Conservation (phyloP, 2,329 filamentous ascomycete genomes). For the Aspergillus calidoustus region DNA sequence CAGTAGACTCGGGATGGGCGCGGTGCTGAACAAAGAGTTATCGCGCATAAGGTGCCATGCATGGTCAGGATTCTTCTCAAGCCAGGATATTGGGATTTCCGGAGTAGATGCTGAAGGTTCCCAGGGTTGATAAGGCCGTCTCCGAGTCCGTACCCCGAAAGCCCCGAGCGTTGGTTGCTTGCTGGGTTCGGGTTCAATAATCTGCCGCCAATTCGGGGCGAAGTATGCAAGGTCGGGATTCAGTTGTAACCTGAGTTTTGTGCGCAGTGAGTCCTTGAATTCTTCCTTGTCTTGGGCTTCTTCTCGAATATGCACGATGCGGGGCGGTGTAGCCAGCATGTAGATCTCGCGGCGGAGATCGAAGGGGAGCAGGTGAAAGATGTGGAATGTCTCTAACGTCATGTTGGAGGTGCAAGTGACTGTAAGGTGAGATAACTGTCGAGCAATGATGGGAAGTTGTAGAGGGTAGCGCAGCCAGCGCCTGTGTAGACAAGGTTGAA, state of each 20-base stretch:
- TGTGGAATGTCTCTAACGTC: not conserved
- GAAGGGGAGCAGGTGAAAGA: slow-evolving; percentile 1
- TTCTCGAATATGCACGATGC: slow-evolving; percentile 5
- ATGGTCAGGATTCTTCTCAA: not conserved
- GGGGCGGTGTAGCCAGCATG: slow-evolving; percentile 7
- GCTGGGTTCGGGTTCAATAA: not conserved
- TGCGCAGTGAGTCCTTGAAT: not conserved
- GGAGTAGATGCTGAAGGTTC: slow-evolving; percentile 1
- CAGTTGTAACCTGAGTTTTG: not conserved
- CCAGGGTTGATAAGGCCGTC: not conserved
- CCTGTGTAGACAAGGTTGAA: not conserved
- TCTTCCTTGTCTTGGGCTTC: not conserved
- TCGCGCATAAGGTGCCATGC: slow-evolving; percentile 6
- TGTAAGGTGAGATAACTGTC: not conserved
- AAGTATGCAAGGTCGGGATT: slow-evolving; percentile 6
- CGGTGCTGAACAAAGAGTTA: not conserved
- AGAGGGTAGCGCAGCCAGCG: not conserved
- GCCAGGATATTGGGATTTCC: slow-evolving; percentile 6
- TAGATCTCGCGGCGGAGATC: slow-evolving; percentile 9
- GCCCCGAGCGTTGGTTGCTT: slow-evolving; percentile 3
- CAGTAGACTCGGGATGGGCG: not conserved
- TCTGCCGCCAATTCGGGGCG: slow-evolving; percentile 4
- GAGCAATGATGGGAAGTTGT: not conserved
- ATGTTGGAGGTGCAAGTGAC: not conserved
- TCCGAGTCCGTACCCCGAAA: not conserved